Conservation (phyloP, 2,329 filamentous ascomycete genomes). For the Hypoxylon sp. region DNA sequence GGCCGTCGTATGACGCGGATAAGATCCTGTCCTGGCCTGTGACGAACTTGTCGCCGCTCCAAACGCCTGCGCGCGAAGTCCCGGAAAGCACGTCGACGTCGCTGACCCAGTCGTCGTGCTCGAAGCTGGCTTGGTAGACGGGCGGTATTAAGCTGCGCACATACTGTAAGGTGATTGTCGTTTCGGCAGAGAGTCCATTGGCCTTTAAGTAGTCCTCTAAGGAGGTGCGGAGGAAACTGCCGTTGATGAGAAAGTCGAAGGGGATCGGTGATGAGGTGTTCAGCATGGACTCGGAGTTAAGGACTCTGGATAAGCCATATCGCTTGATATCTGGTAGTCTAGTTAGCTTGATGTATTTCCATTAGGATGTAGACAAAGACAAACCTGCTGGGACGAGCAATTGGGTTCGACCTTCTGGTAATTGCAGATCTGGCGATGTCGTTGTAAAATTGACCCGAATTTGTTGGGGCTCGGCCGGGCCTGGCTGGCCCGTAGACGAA, state of each 20-base stretch:
- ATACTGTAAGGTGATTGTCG: slow-evolving; percentile 90
- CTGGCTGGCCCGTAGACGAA: slow-evolving; percentile 47
- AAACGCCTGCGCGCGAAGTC: slow-evolving; percentile 72
- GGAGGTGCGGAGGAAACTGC: slow-evolving; percentile 88
- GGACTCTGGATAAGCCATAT: slow-evolving; percentile 78
- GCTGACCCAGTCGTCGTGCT: slow-evolving; percentile 98
- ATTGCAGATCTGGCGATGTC: slow-evolving; percentile 71
- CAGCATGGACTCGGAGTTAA: slow-evolving; percentile 81
- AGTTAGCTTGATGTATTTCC: slow-evolving; percentile 14
- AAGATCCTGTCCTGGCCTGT: slow-evolving; percentile 79
- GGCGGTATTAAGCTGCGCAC: slow-evolving; percentile 92
- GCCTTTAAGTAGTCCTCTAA: slow-evolving; percentile 90
- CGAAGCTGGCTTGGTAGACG: slow-evolving; percentile 89
- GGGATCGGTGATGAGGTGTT: slow-evolving; percentile 76
- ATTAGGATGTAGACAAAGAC: slow-evolving; percentile 26
- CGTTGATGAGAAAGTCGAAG: slow-evolving; percentile 96
- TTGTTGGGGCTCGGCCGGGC: slow-evolving; percentile 59
- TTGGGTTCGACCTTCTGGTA: slow-evolving; percentile 74
- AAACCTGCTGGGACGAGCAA: slow-evolving; percentile 74
- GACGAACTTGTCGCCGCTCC: slow-evolving; percentile 66
- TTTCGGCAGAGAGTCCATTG: slow-evolving; percentile 91
- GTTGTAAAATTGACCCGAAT: slow-evolving; percentile 79
- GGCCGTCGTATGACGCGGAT: slow-evolving; percentile 94
- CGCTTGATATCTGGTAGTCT: slow-evolving; percentile 72
- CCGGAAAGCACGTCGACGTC: slow-evolving; percentile 84